Evolutionary conservation across 345 rosid genomes (phyloP).

Genomic region (Gossypium raimondii): DNA sequence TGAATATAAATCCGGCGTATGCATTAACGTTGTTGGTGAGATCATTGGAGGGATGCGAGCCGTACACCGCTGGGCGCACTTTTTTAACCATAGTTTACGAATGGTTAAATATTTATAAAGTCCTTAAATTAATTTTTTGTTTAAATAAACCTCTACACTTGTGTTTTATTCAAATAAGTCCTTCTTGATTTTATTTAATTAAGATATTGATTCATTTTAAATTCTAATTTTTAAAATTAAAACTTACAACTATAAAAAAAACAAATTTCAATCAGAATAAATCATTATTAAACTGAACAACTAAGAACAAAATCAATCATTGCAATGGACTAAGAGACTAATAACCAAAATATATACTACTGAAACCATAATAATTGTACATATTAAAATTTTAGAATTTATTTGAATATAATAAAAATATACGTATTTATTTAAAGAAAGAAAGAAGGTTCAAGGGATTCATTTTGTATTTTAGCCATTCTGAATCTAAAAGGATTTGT

Average conservation of each 20-base stretch:
- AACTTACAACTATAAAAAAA: too few species aligned
- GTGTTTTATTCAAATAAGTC: neutral
- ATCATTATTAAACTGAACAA: too few species aligned
- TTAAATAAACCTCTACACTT: neutral
- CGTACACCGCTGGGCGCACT: conserved; percentile 18
- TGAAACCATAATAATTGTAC: too few species aligned
- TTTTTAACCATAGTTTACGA: conserved; percentile 24
- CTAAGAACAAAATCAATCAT: too few species aligned
- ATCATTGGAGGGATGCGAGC: neutral
- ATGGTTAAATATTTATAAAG: neutral
- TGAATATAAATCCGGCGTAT: conserved; percentile 20
- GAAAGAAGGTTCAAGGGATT: neutral
- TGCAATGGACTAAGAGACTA: too few species aligned
- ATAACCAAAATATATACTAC: too few species aligned
- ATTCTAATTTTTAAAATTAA: too few species aligned
- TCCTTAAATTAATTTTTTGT: neutral
- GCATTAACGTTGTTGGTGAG: neutral
- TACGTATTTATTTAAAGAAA: neutral
- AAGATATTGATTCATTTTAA: too few species aligned
- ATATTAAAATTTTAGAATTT: too few species aligned
- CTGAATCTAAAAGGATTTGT: neutral
- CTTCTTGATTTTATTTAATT: neutral
- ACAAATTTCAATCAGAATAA: too few species aligned
- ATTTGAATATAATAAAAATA: neutral
- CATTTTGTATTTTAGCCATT: neutral